Percentiles rank a stretch among this genome's conserved stretches.
These are phyloP conservation scores for Phytophthora capsici DNA, from an alignment of 352 stramenopile genomes.

Conservation along the genomic window DNA sequence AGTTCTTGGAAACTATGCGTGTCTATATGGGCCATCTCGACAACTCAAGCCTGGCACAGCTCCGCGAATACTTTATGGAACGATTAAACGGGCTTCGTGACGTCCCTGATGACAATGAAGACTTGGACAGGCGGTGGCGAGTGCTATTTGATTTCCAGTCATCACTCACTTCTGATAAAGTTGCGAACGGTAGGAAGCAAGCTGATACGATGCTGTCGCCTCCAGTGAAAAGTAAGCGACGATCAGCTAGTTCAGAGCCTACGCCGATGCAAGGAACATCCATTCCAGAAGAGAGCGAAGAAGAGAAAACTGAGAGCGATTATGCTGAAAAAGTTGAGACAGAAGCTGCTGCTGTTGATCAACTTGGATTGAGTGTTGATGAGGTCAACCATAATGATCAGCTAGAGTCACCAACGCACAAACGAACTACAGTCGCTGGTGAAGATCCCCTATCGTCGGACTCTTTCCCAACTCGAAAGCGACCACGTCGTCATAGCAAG, in stretches of 20 bases:
- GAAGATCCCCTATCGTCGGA: background rate
- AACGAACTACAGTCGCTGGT: constrained; percentile 18
- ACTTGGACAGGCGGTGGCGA: constrained; percentile 57
- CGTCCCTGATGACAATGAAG: constrained; percentile 45
- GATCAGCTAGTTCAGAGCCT: constrained; percentile 42
- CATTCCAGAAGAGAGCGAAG: constrained; percentile 41
- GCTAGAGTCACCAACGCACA: constrained; percentile 16
- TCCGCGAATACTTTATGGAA: constrained; percentile 77
- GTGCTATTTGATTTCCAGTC: constrained; percentile 77
- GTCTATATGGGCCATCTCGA: constrained; percentile 81
- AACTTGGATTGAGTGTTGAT: constrained; percentile 1
- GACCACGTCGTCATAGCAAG: constrained; percentile 9
- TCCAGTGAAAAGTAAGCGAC: constrained; percentile 40
- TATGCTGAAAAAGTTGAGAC: background rate
- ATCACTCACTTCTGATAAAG: constrained; percentile 32
- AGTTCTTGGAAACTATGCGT: constrained; percentile 73
- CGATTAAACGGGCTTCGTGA: constrained; percentile 55
- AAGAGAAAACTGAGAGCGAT: constrained; percentile 13
- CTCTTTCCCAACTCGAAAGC: constrained; percentile 19
- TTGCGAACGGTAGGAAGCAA: constrained; percentile 20
- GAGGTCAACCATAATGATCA: constrained; percentile 28
- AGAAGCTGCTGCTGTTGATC: constrained; percentile 18
- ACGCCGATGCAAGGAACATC: constrained; percentile 42
- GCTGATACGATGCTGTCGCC: constrained; percentile 28
- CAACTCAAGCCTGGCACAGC: constrained; percentile 58